Percentiles rank a stretch among this genome's conserved stretches.
phyloP scores from a whole-genome alignment of 2,329 filamentous ascomycete species.

The Aspergillus aculeatus region DNA sequence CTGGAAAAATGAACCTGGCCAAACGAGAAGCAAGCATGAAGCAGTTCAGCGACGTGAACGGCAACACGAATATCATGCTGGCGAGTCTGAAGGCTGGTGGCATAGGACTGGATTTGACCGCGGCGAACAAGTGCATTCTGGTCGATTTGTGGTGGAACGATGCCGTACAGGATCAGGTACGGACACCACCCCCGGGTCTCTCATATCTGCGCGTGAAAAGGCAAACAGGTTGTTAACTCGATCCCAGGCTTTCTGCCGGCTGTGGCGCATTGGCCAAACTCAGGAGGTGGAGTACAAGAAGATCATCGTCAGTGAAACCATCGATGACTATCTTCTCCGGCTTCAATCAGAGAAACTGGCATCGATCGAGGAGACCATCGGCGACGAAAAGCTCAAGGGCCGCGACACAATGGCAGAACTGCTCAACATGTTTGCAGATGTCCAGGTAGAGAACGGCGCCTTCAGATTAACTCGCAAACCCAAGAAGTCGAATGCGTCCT shows the following conservation, averaged over 20 bases:
- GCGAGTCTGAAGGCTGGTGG: constrained; percentile 59
- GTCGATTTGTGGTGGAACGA: constrained; percentile 64
- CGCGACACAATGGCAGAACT: constrained; percentile 20
- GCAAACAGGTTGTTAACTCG: neutral
- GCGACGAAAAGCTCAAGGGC: constrained; percentile 17
- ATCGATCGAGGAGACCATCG: constrained; percentile 26
- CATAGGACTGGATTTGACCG: constrained; percentile 58
- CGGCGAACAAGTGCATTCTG: constrained; percentile 58
- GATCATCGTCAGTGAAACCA: constrained; percentile 55
- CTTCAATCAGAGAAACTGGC: constrained; percentile 57
- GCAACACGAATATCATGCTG: constrained; percentile 50
- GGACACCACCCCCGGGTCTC: neutral
- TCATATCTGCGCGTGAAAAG: neutral
- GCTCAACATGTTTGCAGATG: constrained; percentile 27
- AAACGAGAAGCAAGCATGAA: constrained; percentile 49
- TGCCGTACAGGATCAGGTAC: constrained; percentile 59
- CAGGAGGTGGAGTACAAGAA: constrained; percentile 60
- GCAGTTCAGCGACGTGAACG: constrained; percentile 44
- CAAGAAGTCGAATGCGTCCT: neutral
- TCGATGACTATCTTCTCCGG: constrained; percentile 57
- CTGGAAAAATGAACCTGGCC: constrained; percentile 49
- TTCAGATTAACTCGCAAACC: constrained; percentile 1
- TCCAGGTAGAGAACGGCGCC: constrained; percentile 12
- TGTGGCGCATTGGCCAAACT: constrained; percentile 64
- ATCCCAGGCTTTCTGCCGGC: constrained; percentile 53